These are phyloP conservation scores for Paramecium sexaurelia DNA, from an alignment of 73 alveolate genomes.

Conservation along the genomic window DNA sequence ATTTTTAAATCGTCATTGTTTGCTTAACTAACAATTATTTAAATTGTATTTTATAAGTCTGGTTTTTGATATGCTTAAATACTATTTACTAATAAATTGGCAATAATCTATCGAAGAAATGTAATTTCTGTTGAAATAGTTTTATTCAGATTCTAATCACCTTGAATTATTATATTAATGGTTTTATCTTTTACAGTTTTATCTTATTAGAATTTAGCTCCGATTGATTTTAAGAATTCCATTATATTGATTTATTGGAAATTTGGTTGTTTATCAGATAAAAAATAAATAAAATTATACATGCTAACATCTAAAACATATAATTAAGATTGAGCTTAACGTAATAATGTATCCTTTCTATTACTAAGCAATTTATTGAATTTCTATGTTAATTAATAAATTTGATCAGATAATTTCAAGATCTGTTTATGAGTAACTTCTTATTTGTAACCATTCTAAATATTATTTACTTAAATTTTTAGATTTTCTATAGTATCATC, in stretches of 20 bases:
- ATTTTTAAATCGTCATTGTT: background rate
- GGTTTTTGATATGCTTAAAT: background rate
- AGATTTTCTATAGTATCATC: background rate
- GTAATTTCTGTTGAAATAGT: background rate
- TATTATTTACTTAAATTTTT: background rate
- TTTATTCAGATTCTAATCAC: background rate
- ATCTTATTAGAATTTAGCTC: background rate
- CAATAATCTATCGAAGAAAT: background rate
- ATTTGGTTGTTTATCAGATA: background rate
- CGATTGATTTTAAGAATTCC: background rate
- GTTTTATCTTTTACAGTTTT: background rate
- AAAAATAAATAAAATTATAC: background rate
- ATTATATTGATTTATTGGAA: background rate
- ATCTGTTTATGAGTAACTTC: background rate
- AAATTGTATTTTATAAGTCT: background rate
- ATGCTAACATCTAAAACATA: background rate
- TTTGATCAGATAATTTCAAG: background rate
- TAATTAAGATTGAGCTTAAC: background rate
- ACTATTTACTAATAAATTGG: background rate
- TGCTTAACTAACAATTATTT: background rate
- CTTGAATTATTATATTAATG: background rate
- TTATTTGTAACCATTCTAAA: background rate
- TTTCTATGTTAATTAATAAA: background rate
- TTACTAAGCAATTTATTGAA: background rate
- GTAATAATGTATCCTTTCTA: background rate